Evolutionary conservation across 2,329 filamentous ascomycete species (phyloP), one percentile per base, ranked within the genome.

Genomic region (Fusarium lyarnte): DNA sequence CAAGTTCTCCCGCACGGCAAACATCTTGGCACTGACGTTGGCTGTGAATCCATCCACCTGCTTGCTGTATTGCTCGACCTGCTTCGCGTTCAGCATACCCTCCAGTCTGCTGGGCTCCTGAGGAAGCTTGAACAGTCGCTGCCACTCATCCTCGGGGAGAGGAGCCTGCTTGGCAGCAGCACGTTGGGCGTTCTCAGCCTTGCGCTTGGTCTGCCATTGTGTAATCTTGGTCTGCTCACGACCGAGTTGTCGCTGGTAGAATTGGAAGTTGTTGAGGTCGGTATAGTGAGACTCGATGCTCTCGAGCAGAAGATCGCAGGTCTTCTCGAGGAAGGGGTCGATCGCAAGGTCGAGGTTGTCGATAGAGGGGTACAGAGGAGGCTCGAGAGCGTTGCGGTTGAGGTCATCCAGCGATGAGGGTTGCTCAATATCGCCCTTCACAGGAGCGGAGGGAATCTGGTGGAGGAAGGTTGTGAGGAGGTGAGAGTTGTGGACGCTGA

Each of bases 251-350:
- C 96, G 91, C 86, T 98, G 94, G 87, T 98, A 98, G 89, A 89
- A 90, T 84, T 98, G 95, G 87, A 97, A 96, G 89, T 99, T 99
- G 90, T 98, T 98, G 82, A 97, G 92, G 85, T 99, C 96, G 68
- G 95, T 97, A 86, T 98, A 96, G 87, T 99, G 96, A 62, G 93
- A 92, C 87, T 99, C 96, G 82, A 99, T 97, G 87, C 93, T 94
- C 81, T 99, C 96, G 72, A 98, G 91, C 63, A 99, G 90, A 76
- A 98, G 90, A 81, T 99, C 95, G 85, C 94, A 97, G 58, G 95
- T 97, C 90, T 98, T 97, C 88, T 98, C 95, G 52, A 99, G 91
- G 88, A 97, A 97, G 36, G 96, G 96, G 82, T 99, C 96, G 83
- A 98, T 97, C 74, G 93, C 94, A 71, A 99, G 91, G 78, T 97